phyloP scores from a whole-genome alignment of 495 filamentous ascomycete genomes.

The Podospora fimiseda region DNA sequence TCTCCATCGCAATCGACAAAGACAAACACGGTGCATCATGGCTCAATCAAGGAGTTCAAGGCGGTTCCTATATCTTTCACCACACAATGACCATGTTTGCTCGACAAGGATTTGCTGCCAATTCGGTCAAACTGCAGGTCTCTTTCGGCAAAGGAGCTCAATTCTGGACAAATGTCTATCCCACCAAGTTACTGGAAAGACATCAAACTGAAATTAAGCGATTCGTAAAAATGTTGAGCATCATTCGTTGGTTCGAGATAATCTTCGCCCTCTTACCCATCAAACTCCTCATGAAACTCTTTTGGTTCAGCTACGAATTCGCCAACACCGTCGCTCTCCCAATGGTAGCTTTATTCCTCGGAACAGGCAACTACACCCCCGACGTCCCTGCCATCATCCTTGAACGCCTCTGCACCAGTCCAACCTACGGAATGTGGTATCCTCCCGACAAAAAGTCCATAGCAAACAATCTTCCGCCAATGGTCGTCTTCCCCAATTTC shows the following conservation, averaged over 20 bases:
- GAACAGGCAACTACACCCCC: constrained; percentile 71
- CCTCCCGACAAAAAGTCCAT: constrained; percentile 53
- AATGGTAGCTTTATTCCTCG: constrained; percentile 72
- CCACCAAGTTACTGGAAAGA: constrained; percentile 57
- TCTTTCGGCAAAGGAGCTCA: constrained; percentile 71
- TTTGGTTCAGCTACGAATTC: constrained; percentile 69
- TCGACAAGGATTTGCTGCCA: constrained; percentile 58
- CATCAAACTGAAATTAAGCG: constrained; percentile 61
- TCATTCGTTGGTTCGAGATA: constrained; percentile 64
- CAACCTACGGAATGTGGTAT: constrained; percentile 74
- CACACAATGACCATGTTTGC: constrained; percentile 77
- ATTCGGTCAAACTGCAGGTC: constrained; percentile 69
- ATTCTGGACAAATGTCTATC: constrained; percentile 82
- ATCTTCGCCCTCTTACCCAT: constrained; percentile 70
- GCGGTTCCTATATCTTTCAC: constrained; percentile 71
- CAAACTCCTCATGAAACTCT: constrained; percentile 59
- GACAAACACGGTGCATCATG: constrained; percentile 60
- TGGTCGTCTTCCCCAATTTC: constrained; percentile 77
- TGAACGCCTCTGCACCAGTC: constrained; percentile 67
- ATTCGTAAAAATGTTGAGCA: constrained; percentile 56
- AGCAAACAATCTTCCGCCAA: constrained; percentile 64
- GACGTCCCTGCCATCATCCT: constrained; percentile 70
- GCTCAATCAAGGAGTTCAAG: constrained; percentile 84
- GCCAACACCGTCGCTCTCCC: constrained; percentile 63
- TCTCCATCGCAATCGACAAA: constrained; percentile 66